Percentiles rank a stretch among this genome's conserved stretches.
These are phyloP conservation scores for Corymbia citriodora DNA, from an alignment of 441 rosid genomes.

Conservation along the genomic window DNA sequence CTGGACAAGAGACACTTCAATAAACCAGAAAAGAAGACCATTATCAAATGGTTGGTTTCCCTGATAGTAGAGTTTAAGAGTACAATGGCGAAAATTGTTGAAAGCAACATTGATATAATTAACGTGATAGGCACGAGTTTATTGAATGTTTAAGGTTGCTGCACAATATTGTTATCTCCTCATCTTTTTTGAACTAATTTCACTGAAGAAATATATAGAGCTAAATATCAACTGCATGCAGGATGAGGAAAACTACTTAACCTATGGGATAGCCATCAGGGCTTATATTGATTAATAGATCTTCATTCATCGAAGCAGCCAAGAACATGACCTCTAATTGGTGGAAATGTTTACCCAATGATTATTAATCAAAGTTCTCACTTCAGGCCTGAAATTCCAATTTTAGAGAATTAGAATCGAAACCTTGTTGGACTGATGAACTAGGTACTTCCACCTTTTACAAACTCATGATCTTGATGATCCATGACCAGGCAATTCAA, in stretches of 20 bases:
- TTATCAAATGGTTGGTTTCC: not conserved
- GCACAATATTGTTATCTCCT: not conserved
- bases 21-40: not conserved
- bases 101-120: not conserved
- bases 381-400: not conserved
- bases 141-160: not conserved
- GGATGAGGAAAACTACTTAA: not conserved
- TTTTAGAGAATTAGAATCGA: not conserved
- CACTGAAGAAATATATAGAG: not conserved
- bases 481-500: not conserved
- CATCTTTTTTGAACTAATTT: not conserved
- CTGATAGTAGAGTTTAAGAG: not conserved
- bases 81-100: too few relatives aligned
- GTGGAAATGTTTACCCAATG: not conserved
- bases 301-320: not conserved
- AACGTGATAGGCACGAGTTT: not conserved
- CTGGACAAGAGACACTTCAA: not conserved
- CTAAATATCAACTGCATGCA: not conserved
- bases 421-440: not conserved
- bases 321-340: not conserved
- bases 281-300: not conserved
- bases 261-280: not conserved
- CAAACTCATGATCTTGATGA: not conserved
- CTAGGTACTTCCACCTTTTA: not conserved
- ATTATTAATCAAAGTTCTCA: not conserved